Evolutionary conservation across 805 yeast genomes (phyloP).

Genomic region (Lipomyces sp.): DNA sequence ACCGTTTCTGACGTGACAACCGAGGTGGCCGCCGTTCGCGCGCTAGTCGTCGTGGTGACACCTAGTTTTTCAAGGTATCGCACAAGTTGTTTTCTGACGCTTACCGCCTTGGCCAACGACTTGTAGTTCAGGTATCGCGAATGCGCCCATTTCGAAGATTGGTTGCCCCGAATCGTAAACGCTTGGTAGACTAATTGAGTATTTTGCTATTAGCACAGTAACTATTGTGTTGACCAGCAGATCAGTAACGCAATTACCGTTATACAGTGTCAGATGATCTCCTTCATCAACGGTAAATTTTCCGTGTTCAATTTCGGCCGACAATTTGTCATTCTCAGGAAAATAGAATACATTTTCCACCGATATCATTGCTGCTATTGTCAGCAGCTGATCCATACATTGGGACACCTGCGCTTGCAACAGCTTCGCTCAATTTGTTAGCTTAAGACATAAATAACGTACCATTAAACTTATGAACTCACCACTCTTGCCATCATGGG

Average conservation of each 20-base stretch:
- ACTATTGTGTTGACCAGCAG: constrained; percentile 1
- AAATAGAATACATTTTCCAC: constrained; percentile 66
- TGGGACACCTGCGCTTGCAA: constrained; percentile 52
- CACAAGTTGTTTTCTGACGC: constrained; percentile 57
- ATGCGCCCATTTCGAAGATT: constrained; percentile 59
- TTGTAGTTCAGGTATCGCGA: constrained; percentile 60
- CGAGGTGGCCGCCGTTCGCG: not conserved
- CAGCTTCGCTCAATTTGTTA: constrained; percentile 5
- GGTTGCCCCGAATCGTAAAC: constrained; percentile 30
- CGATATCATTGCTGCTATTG: constrained; percentile 74
- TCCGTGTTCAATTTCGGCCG: constrained; percentile 62
- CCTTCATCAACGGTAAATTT: constrained; percentile 69
- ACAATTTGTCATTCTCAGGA: constrained; percentile 63
- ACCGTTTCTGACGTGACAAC: constrained; percentile 9
- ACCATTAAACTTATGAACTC: not conserved
- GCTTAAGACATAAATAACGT: not conserved
- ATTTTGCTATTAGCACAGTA: not conserved
- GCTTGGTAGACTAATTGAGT: constrained; percentile 25
- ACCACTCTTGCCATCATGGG: constrained; percentile 67
- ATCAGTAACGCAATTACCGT: constrained; percentile 48
- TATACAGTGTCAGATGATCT: constrained; percentile 75
- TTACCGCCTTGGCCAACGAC: constrained; percentile 62
- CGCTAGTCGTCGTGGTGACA: not conserved
- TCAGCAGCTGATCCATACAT: constrained; percentile 65
- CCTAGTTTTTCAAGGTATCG: constrained; percentile 28